These are phyloP conservation scores for Alternaria postmessia DNA, from an alignment of 2,329 filamentous ascomycete genomes.

Conservation along the genomic window DNA sequence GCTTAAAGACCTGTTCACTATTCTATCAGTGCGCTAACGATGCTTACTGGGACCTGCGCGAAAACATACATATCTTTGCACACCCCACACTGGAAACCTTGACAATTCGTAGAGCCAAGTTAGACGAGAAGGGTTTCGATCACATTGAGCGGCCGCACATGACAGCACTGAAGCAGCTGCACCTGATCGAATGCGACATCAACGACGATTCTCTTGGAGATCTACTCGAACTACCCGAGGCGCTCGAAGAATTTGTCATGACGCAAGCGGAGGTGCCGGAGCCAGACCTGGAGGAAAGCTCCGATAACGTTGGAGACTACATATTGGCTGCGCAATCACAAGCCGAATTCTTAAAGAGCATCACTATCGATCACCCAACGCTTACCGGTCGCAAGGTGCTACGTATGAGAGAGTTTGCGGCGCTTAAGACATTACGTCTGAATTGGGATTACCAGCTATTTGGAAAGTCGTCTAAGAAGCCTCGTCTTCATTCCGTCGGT, in stretches of 20 bases:
- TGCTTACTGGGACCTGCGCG: constrained; percentile 44
- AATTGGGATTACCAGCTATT: constrained; percentile 47
- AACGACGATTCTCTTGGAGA: constrained; percentile 44
- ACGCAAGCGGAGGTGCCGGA: constrained; percentile 42
- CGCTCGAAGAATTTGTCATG: constrained; percentile 44
- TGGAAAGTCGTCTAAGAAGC: constrained; percentile 43
- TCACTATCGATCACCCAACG: constrained; percentile 41
- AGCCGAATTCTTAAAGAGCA: constrained; percentile 36
- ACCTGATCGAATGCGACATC: constrained; percentile 45
- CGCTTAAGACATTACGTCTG: constrained; percentile 35
- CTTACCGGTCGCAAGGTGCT: constrained; percentile 40
- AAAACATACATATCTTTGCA: constrained; percentile 48
- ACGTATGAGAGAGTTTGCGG: constrained; percentile 39
- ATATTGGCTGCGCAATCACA: constrained; percentile 41
- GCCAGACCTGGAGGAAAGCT: constrained; percentile 42
- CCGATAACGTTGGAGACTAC: constrained; percentile 44
- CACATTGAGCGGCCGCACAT: constrained; percentile 41
- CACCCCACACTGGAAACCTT: constrained; percentile 40
- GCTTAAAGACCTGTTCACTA: constrained; percentile 40
- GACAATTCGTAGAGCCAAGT: constrained; percentile 39
- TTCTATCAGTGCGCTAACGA: constrained; percentile 45
- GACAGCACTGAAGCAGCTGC: constrained; percentile 38
- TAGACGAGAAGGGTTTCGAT: constrained; percentile 44
- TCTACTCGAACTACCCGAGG: constrained; percentile 42
- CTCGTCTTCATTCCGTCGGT: constrained; percentile 42